These are phyloP conservation scores for Porogramme epimiltina DNA, from an alignment of 1,284 basidiomycete species.

Conservation along the genomic window DNA sequence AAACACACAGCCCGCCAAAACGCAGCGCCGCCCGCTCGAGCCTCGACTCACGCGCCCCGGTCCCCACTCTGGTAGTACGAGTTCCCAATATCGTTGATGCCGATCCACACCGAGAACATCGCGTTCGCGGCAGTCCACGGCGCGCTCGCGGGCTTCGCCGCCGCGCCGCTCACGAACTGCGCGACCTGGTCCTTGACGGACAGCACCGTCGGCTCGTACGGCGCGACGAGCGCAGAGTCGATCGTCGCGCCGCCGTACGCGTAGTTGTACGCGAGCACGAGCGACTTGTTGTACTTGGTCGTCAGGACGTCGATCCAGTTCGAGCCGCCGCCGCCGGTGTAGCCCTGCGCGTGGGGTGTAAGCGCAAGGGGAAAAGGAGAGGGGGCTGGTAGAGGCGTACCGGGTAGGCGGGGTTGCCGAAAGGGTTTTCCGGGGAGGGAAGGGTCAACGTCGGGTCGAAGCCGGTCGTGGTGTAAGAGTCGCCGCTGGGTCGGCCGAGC, in stretches of 20 bases:
- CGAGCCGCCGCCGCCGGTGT: conserved; percentile 54
- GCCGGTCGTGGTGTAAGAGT: conserved; percentile 59
- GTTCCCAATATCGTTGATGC: conserved; percentile 63
- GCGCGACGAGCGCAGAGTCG: conserved; percentile 50
- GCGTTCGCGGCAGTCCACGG: conserved; percentile 55
- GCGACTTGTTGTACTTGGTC: conserved; percentile 50
- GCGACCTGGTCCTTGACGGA: conserved; percentile 59
- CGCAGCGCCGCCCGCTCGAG: too few relatives aligned
- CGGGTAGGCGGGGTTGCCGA: conserved; percentile 62
- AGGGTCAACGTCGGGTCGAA: conserved; percentile 44
- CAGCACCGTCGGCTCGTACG: conserved; percentile 49
- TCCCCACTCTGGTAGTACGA: conserved; percentile 48
- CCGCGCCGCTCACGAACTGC: conserved; percentile 46
- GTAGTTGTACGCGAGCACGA: conserved; percentile 59
- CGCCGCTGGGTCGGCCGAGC: conserved; percentile 43
- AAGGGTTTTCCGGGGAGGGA: conserved; percentile 49
- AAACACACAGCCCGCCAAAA: too few relatives aligned
- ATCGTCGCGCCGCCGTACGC: conserved; percentile 65
- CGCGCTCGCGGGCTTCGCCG: conserved; percentile 44
- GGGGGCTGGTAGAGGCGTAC: conserved; percentile 13
- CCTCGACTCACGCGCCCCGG: conserved; percentile 47
- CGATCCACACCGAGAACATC: conserved; percentile 62
- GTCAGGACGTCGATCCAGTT: conserved; percentile 61
- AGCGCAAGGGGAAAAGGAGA: background rate
- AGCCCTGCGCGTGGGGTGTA: conserved; percentile 35